Conservation (phyloP, 2,329 filamentous ascomycete genomes). For the Nigrospora oryzae region DNA sequence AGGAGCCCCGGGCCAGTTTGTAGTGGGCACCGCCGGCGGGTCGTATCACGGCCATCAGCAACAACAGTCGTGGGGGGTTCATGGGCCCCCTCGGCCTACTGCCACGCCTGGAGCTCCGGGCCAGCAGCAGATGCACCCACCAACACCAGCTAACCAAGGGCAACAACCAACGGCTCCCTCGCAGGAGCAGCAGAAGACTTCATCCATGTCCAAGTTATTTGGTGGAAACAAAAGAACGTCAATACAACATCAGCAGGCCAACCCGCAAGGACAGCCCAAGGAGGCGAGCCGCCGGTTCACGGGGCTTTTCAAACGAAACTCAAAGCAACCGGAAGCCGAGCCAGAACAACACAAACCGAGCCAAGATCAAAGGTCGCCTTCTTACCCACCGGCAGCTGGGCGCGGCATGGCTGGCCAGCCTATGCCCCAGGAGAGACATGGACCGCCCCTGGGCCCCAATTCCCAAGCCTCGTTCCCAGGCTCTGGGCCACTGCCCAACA, state of each 20-base stretch:
- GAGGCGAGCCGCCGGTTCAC: slow-evolving; percentile 19
- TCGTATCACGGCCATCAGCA: no score
- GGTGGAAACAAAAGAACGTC: slow-evolving; percentile 1
- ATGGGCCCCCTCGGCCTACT: neutral
- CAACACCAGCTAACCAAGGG: neutral
- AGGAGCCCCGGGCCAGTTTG: neutral
- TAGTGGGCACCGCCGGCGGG: no score
- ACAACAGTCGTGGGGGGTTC: neutral
- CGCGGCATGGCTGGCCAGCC: slow-evolving; percentile 5
- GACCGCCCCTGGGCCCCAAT: slow-evolving; percentile 4
- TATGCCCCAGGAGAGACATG: neutral
- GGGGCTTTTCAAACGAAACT: slow-evolving; percentile 17
- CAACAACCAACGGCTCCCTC: neutral
- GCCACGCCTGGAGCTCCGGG: neutral
- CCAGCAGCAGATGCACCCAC: neutral
- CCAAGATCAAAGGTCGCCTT: neutral
- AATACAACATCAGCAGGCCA: neutral
- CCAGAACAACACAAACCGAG: slow-evolving; percentile 1
- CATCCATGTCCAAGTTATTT: slow-evolving; percentile 15
- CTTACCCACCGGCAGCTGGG: neutral
- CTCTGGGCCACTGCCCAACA: neutral
- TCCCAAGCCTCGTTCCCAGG: slow-evolving; percentile 7
- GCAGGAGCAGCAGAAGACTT: slow-evolving; percentile 4
- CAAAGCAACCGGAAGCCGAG: slow-evolving; percentile 8
- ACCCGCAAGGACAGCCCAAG: slow-evolving; percentile 8